phyloP scores from a whole-genome alignment of 2,329 filamentous ascomycete genomes.

The Ceratocystis albifundus region DNA sequence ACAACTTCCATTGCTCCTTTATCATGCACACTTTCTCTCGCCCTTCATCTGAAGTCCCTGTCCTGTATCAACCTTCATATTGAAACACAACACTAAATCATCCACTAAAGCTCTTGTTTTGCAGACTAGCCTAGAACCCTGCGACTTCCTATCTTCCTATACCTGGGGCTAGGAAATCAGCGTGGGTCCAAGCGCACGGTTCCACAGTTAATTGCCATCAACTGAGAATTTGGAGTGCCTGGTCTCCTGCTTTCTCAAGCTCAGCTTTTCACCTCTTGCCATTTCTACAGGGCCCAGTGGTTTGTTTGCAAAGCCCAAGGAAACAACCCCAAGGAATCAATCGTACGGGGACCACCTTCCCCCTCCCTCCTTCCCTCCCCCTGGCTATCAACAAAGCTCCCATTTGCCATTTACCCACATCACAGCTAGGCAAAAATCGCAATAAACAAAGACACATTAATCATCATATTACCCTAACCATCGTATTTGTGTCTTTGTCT shows the following conservation, averaged over 20 bases:
- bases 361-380: too few relatives aligned
- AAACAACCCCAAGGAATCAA: not conserved
- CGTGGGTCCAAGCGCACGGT: conserved; percentile 14
- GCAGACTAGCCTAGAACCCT: conserved; percentile 2
- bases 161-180: conserved; percentile 12
- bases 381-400: too few relatives aligned
- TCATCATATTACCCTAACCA: not conserved
- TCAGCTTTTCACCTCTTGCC: not conserved
- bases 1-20: not conserved
- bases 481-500: not conserved
- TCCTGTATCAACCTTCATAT: conserved; percentile 1
- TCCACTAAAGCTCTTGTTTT: conserved; percentile 1
- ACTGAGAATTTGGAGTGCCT: not conserved
- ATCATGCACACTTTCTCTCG: not conserved
- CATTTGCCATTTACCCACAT: not conserved
- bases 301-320: not conserved
- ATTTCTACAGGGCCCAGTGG: not conserved
- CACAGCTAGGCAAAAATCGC: not conserved
- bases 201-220: conserved; percentile 12
- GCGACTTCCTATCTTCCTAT: conserved; percentile 2
- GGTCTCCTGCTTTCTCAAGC: not conserved
- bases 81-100: conserved; percentile 12
- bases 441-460: not conserved
- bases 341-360: too few relatives aligned
- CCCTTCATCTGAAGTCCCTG: conserved; percentile 13